Percentiles rank a stretch among this genome's conserved stretches.
Evolutionary conservation across 2,329 filamentous ascomycete genomes (phyloP).

Genomic region (Trichophyton schoenleinii): DNA sequence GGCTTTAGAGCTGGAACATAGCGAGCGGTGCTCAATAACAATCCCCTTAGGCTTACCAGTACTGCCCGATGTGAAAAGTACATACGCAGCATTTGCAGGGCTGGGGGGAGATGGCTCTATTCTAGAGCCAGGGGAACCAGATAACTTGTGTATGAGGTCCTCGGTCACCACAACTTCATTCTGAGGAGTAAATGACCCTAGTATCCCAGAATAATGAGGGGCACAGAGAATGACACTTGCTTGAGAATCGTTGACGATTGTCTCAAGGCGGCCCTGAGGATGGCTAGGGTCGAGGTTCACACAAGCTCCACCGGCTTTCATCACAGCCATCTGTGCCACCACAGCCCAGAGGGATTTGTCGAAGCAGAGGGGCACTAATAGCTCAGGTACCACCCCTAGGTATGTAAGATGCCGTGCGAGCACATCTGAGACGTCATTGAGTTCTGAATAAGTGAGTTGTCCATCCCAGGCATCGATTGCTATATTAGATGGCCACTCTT

Average conservation of each 20-base stretch:
- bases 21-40: slow-evolving; percentile 40
- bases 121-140: slow-evolving; percentile 16
- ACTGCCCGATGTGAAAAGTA: slow-evolving; percentile 7
- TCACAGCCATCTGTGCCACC: slow-evolving; percentile 6
- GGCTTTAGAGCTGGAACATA: slow-evolving; percentile 31
- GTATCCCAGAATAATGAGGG: not conserved
- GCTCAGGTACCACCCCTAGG: slow-evolving; percentile 28
- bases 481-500: slow-evolving; percentile 19
- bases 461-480: slow-evolving; percentile 22
- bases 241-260: slow-evolving; percentile 39
- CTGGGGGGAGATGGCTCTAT: slow-evolving; percentile 6
- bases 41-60: slow-evolving; percentile 37
- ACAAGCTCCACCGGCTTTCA: not conserved
- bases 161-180: not conserved
- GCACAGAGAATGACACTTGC: slow-evolving; percentile 46
- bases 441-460: slow-evolving; percentile 24
- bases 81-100: not conserved
- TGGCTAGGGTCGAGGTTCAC: not conserved
- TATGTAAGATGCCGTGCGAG: slow-evolving; percentile 22
- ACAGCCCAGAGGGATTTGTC: slow-evolving; percentile 12
- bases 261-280: not conserved
- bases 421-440: slow-evolving; percentile 27
- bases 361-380: slow-evolving; percentile 10
- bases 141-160: slow-evolving; percentile 24
- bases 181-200: not conserved